Percentiles rank a stretch among this genome's conserved stretches.
Evolutionary conservation across 1,139 yeast genomes (phyloP).

Genomic region (Candida freyschussii): DNA sequence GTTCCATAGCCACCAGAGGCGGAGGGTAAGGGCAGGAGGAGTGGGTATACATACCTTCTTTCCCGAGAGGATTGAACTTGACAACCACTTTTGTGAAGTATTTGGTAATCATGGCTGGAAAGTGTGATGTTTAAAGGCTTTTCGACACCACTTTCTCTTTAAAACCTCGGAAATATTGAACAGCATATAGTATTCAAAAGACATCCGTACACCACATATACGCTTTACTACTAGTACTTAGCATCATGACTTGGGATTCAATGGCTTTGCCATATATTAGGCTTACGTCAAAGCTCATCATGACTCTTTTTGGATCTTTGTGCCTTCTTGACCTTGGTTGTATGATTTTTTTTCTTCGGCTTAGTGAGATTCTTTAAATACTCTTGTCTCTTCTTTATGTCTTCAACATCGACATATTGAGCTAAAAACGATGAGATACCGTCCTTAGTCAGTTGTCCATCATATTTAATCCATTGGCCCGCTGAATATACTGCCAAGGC

Average conservation of each 20-base stretch:
- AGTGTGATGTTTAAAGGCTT: too few species aligned
- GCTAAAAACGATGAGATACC: slow-evolving; percentile 12
- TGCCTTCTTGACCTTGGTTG: slow-evolving; percentile 3
- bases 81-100: slow-evolving; percentile 75
- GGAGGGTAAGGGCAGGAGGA: slow-evolving; percentile 1
- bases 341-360: slow-evolving; percentile 8
- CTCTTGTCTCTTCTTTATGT: slow-evolving; percentile 9
- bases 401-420: slow-evolving; percentile 5
- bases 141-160: too few species aligned
- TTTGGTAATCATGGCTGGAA: slow-evolving; percentile 67
- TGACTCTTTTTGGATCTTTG: slow-evolving; percentile 1
- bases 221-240: too few species aligned
- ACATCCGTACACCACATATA: too few species aligned
- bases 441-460: slow-evolving; percentile 17
- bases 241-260: too few species aligned
- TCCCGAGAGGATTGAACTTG: slow-evolving; percentile 71
- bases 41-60: slow-evolving; percentile 54
- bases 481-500: slow-evolving; percentile 11
- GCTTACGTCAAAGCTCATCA: slow-evolving; percentile 9
- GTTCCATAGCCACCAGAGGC: too few species aligned
- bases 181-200: too few species aligned
- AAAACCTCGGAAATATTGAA: too few species aligned
- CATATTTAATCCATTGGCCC: slow-evolving; percentile 9
- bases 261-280: too few species aligned
- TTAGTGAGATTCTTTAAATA: slow-evolving; percentile 15